Conservation (phyloP, 495 filamentous ascomycete genomes). For the Penicillium egyptiacum region DNA sequence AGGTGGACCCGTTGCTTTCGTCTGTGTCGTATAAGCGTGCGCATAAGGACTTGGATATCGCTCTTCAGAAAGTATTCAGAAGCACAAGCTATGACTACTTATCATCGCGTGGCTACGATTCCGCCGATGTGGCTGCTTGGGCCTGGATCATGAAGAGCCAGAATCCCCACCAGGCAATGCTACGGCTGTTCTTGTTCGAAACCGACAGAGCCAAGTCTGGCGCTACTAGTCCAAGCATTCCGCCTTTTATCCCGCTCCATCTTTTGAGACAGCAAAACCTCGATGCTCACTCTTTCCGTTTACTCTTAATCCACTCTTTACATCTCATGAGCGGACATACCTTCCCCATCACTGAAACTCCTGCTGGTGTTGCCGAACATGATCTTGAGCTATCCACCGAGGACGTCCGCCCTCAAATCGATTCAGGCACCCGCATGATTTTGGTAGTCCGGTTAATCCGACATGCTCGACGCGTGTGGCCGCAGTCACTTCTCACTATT, state of each 20-base stretch:
- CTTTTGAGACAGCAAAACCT: slow-evolving; percentile 48
- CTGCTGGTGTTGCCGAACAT: neutral
- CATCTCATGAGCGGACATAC: slow-evolving; percentile 39
- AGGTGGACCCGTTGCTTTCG: slow-evolving; percentile 36
- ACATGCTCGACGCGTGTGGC: slow-evolving; percentile 59
- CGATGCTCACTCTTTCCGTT: slow-evolving; percentile 40
- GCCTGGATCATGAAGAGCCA: slow-evolving; percentile 54
- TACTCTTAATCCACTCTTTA: slow-evolving; percentile 44
- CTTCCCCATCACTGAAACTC: slow-evolving; percentile 14
- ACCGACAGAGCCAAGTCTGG: slow-evolving; percentile 19
- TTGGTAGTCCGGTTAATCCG: slow-evolving; percentile 56
- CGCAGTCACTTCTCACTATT: slow-evolving; percentile 52
- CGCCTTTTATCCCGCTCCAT: slow-evolving; percentile 51
- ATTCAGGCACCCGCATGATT: slow-evolving; percentile 32
- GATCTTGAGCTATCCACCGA: slow-evolving; percentile 7
- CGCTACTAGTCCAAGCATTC: slow-evolving; percentile 25
- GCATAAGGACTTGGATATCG: slow-evolving; percentile 20
- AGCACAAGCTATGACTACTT: slow-evolving; percentile 35
- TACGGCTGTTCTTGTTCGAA: slow-evolving; percentile 42
- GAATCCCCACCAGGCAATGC: slow-evolving; percentile 39
- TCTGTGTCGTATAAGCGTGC: slow-evolving; percentile 6
- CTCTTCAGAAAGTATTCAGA: slow-evolving; percentile 40
- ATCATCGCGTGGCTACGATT: slow-evolving; percentile 35
- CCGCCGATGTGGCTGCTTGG: slow-evolving; percentile 58
- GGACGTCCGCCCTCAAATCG: slow-evolving; percentile 19